Base-by-base conservation (phyloP, 2,329 filamentous ascomycete species). In the Cercospora zeina region DNA sequence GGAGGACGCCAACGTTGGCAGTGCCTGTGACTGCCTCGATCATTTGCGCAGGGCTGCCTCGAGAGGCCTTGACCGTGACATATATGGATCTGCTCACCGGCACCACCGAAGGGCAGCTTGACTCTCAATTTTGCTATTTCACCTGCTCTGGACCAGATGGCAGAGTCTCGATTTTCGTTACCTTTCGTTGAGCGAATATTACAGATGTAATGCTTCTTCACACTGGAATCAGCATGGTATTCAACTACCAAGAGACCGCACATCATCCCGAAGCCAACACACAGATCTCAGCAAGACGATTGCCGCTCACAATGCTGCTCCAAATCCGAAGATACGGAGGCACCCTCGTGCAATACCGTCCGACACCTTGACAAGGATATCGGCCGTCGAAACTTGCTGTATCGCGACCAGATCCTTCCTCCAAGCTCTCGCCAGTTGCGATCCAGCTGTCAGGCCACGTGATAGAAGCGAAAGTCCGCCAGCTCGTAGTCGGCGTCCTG, bases 401-500 rank as follows among this genome's bases (percentile, higher is more conserved):
- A 33, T 27, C 30, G 16, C n/a, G n/a, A 27, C 7, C 42, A 27
- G 21, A 49, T 49, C 42, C 42, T 49, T 49, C 21, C 11, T 4
- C 42, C 37, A 42, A 24, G 19, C 19, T 55, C 19, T 37, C 42
- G 53, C 33, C 14, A 21, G 4, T 14, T 39, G 24, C 39, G 30
- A 19, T n/a, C 19, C 11, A 16, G 2, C 21, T 42, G 19, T 30
- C 27, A 14, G 21, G 10, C 16, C 42, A 59, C 49, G 49, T 59
- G 33, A 42, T 31, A 19, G 34, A 55, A 55, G 53, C 53, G 33
- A 55, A 55, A 45, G 6, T 49, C 58, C 34, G 50, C 34, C 58
- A 59, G 50, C 24, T 34, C 19, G 14, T n/a, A 53, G 37, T 21
- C 39, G 47, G 49, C 58, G 56, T 50, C 56, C 45, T 51, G 45